Evolutionary conservation across 2,329 filamentous ascomycete species (phyloP).

Genomic region (Acarospora socialis): DNA sequence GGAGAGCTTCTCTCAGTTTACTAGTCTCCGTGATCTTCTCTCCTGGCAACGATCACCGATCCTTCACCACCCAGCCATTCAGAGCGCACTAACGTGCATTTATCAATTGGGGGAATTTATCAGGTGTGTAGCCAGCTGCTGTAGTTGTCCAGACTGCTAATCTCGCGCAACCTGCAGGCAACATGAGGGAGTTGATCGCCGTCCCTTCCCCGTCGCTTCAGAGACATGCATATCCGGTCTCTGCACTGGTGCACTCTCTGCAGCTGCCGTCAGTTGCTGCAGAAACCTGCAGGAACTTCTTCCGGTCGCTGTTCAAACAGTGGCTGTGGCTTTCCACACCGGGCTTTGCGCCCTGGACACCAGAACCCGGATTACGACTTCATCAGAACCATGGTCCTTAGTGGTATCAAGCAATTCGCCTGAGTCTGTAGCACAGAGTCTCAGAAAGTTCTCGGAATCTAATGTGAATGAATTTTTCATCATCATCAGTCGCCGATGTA

Average conservation of each 20-base stretch:
- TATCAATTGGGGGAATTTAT: conserved; percentile 14
- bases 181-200: conserved; percentile 7
- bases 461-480: too few relatives aligned
- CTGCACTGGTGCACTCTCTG: conserved; percentile 21
- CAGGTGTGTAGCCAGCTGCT: conserved; percentile 1
- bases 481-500: too few relatives aligned
- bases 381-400: not conserved
- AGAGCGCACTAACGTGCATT: conserved; percentile 12
- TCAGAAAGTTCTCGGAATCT: not conserved
- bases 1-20: conserved; percentile 3
- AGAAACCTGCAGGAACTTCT: conserved; percentile 13
- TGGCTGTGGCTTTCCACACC: conserved; percentile 3
- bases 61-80: too few relatives aligned
- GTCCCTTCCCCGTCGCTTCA: conserved; percentile 8
- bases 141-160: not conserved
- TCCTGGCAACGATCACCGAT: too few relatives aligned
- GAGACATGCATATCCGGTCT: conserved; percentile 15
- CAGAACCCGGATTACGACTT: conserved; percentile 1
- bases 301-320: conserved; percentile 4
- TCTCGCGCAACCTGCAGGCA: not conserved
- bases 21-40: conserved; percentile 1
- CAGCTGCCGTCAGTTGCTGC: conserved; percentile 20
- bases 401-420: not conserved
- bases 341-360: conserved; percentile 4
- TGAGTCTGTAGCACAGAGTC: not conserved